Evolutionary conservation across 2,329 filamentous ascomycete genomes (phyloP).

Genomic region (Fusarium verticillioides): DNA sequence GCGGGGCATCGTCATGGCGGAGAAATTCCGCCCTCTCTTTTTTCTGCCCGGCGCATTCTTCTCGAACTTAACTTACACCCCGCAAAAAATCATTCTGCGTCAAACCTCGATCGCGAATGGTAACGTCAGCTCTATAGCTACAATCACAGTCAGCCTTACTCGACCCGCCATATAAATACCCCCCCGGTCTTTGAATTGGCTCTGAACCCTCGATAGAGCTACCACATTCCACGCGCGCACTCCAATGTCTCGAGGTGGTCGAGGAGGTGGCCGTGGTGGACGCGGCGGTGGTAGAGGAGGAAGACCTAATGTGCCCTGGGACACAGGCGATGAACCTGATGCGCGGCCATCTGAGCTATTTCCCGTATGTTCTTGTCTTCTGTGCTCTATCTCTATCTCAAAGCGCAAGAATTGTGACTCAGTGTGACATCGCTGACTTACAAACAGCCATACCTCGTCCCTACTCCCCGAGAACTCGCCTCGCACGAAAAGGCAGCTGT

Average conservation of each 20-base stretch:
- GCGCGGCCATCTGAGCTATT: constrained; percentile 69
- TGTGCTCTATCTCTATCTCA: neutral
- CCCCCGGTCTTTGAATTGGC: neutral
- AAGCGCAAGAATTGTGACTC: neutral
- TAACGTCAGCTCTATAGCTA: neutral
- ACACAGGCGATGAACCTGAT: constrained; percentile 64
- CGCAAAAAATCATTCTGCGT: constrained; percentile 40
- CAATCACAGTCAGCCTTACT: neutral
- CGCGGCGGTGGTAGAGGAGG: constrained; percentile 60
- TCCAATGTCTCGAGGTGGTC: constrained; percentile 64
- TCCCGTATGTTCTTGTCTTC: constrained; percentile 55
- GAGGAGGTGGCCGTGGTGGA: constrained; percentile 63
- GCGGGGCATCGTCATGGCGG: constrained; percentile 34
- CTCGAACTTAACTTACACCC: constrained; percentile 25
- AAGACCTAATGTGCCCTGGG: constrained; percentile 63
- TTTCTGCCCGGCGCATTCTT: constrained; percentile 18
- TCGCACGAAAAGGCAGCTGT: constrained; percentile 59
- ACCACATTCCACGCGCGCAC: neutral
- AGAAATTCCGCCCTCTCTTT: constrained; percentile 33
- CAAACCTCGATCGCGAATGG: constrained; percentile 25
- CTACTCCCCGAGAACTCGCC: constrained; percentile 57
- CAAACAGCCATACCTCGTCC: constrained; percentile 61
- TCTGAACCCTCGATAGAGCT: neutral
- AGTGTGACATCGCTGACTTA: constrained; percentile 18
- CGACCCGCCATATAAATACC: neutral